These are phyloP conservation scores for Collybiopsis confluens DNA, from an alignment of 768 basidiomycete species.

Conservation along the genomic window DNA sequence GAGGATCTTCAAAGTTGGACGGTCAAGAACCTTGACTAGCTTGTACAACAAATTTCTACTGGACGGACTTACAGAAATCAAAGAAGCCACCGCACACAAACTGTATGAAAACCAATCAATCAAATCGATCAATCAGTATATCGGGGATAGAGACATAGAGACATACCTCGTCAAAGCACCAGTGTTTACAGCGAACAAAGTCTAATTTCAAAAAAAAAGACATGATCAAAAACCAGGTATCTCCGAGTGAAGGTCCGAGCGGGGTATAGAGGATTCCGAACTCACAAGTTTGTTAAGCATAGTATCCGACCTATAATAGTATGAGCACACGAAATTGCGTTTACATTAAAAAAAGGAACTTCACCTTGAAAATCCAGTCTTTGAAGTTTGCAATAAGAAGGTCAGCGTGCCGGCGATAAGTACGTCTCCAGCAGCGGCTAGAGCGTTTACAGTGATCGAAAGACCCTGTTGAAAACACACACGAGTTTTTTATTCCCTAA, in stretches of 20 bases:
- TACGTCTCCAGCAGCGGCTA: constrained; percentile 43
- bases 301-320: constrained; percentile 35
- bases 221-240: too few relatives aligned
- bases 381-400: constrained; percentile 38
- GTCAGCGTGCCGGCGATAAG: constrained; percentile 47
- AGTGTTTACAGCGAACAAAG: constrained; percentile 52
- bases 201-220: constrained; percentile 27
- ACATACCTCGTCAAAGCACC: constrained; percentile 34
- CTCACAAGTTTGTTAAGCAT: constrained; percentile 47
- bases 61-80: constrained; percentile 38
- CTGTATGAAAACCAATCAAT: constrained; percentile 18
- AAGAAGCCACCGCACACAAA: constrained; percentile 42
- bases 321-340: not conserved
- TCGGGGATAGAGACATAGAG: not conserved
- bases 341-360: not conserved
- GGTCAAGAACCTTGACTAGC: not conserved
- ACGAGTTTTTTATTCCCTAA: too few relatives aligned
- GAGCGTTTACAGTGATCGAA: constrained; percentile 47
- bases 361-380: constrained; percentile 50
- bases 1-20: constrained; percentile 34
- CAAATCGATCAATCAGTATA: not conserved
- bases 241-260: not conserved
- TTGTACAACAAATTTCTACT: too few relatives aligned
- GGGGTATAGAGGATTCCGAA: not conserved
- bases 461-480: constrained; percentile 29